A percentile compares a stretch with the other conserved stretches of the same genome.
These are phyloP conservation scores for Lentinula guzmanii DNA, from an alignment of 768 basidiomycete genomes.

Conservation along the genomic window DNA sequence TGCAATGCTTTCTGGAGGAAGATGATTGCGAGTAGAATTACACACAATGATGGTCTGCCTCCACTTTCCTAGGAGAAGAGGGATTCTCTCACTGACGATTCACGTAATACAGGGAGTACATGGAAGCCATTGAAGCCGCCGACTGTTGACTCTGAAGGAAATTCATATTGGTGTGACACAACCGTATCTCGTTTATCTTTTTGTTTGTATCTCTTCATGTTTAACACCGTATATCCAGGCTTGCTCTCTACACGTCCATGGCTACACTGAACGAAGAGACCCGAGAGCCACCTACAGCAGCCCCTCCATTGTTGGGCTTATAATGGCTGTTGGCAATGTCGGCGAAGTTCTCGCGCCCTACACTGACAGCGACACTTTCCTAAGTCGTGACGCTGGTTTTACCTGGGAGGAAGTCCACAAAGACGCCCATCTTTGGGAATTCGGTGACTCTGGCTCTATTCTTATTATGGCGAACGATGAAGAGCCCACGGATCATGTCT, in stretches of 20 bases:
- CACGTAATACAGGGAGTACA: constrained; percentile 53
- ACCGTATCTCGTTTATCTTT: constrained; percentile 39
- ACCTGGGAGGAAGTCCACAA: constrained; percentile 99
- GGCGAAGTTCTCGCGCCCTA: constrained; percentile 79
- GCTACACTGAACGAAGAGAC: constrained; percentile 90
- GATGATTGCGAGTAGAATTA: constrained; percentile 78
- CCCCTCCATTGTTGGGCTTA: constrained; percentile 84
- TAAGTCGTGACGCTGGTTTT: constrained; percentile 94
- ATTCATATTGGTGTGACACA: constrained; percentile 59
- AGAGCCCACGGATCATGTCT: constrained; percentile 80
- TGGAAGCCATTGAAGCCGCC: constrained; percentile 87
- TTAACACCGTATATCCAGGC: constrained; percentile 34
- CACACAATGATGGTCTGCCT: constrained; percentile 87
- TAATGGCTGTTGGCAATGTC: constrained; percentile 97
- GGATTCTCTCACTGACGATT: background rate
- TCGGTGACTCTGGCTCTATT: constrained; percentile 94
- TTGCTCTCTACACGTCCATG: constrained; percentile 88
- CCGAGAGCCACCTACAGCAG: constrained; percentile 91
- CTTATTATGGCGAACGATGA: constrained; percentile 95
- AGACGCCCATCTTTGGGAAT: constrained; percentile 96
- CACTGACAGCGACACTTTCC: constrained; percentile 88
- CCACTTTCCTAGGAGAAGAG: background rate
- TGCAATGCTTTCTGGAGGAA: constrained; percentile 66
- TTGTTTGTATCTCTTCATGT: background rate
- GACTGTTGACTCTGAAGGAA: constrained; percentile 64